A percentile compares a stretch with the other conserved stretches of the same genome.
Evolutionary conservation across 257 asterid genomes (phyloP).

Genomic region (Coffea eugenioides): DNA sequence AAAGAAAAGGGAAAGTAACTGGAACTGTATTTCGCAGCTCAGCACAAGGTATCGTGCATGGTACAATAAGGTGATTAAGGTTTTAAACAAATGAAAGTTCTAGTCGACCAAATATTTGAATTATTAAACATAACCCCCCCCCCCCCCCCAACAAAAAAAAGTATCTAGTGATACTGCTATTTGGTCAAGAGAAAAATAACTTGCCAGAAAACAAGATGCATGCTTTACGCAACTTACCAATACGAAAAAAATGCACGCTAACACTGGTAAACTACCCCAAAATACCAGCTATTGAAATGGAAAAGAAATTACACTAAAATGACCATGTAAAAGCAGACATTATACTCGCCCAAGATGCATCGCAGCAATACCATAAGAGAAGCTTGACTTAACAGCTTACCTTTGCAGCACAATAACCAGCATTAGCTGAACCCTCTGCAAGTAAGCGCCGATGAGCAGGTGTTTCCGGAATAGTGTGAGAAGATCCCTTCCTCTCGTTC

Average conservation of each 20-base stretch:
- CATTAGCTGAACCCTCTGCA: slow-evolving; percentile 23
- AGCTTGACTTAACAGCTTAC: slow-evolving; percentile 5
- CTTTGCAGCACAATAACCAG: slow-evolving; percentile 36
- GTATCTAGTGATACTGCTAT: too few relatives aligned
- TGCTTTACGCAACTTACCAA: not conserved
- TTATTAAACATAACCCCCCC: too few relatives aligned
- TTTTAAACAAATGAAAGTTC: not conserved
- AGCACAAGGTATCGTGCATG: not conserved
- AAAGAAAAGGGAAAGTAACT: slow-evolving; percentile 1
- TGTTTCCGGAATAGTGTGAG: slow-evolving; percentile 15
- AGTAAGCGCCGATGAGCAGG: slow-evolving; percentile 27
- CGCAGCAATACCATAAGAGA: not conserved
- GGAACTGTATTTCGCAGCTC: not conserved
- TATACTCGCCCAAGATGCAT: not conserved
- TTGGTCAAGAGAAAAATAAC: not conserved
- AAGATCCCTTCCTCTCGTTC: slow-evolving; percentile 13
- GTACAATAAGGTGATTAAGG: not conserved
- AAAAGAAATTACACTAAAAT: not conserved
- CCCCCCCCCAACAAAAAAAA: too few relatives aligned
- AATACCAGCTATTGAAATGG: not conserved
- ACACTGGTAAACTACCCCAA: not conserved
- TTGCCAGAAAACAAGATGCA: not conserved
- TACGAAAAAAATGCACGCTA: not conserved
- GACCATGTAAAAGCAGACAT: not conserved
- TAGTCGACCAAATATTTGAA: not conserved